Conservation (phyloP, 768 basidiomycete genomes). For the Suillus americanus region DNA sequence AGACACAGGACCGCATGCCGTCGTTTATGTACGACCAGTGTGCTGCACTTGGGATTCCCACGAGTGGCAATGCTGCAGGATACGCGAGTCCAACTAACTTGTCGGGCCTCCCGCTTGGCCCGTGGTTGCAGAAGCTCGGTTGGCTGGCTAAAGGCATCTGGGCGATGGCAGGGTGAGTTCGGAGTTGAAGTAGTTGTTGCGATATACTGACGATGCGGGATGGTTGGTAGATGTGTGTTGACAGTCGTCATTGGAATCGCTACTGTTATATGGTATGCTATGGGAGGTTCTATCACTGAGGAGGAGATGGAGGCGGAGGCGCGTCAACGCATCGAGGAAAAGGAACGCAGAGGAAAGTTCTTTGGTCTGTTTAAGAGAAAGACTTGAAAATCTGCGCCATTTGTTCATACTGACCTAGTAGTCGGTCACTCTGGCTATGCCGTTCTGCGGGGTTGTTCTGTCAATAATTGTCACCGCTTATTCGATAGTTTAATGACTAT, state of each 20-base stretch:
- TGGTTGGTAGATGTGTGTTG: conserved; percentile 66
- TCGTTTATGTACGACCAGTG: conserved; percentile 72
- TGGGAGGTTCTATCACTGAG: conserved; percentile 68
- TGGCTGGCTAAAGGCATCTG: conserved; percentile 74
- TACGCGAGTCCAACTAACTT: conserved; percentile 69
- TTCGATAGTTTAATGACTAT: background rate
- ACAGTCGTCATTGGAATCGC: conserved; percentile 82
- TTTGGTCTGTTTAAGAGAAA: conserved; percentile 36
- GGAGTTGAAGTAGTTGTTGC: background rate
- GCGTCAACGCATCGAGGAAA: conserved; percentile 52
- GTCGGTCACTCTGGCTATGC: background rate
- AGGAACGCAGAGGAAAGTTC: conserved; percentile 49
- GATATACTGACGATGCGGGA: conserved; percentile 9
- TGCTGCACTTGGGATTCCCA: conserved; percentile 51
- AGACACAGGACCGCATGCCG: conserved; percentile 46
- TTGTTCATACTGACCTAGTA: background rate
- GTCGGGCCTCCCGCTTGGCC: conserved; percentile 60
- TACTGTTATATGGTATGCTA: conserved; percentile 82
- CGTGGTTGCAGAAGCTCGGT: conserved; percentile 70
- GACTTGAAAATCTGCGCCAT: conserved; percentile 3
- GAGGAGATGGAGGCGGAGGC: conserved; percentile 81
- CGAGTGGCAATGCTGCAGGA: conserved; percentile 88
- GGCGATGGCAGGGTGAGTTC: conserved; percentile 68
- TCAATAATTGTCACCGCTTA: background rate
- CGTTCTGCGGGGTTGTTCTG: background rate